Evolutionary conservation across 208 protist species (phyloP).

Genomic region (Trypanosoma platydactyli): DNA sequence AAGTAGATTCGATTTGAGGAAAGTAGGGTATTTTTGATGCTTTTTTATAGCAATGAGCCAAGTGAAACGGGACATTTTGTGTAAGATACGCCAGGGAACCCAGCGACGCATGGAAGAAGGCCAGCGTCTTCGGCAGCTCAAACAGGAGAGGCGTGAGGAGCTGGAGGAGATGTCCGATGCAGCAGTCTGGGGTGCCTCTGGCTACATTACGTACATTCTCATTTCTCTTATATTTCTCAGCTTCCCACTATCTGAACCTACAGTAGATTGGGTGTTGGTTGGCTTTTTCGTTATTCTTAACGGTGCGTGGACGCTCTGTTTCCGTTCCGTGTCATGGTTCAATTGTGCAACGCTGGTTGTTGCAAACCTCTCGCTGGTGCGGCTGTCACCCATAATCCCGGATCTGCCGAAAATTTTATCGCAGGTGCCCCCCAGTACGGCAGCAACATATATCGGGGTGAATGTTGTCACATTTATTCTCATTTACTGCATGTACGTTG

Average conservation of each 20-base stretch:
- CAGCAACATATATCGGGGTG: conserved; percentile 34
- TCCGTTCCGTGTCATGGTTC: conserved; percentile 61
- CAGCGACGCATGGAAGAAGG: conserved; percentile 54
- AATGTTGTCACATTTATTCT: conserved; percentile 35
- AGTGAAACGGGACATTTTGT: conserved; percentile 40
- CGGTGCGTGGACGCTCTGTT: conserved; percentile 37
- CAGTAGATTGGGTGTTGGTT: conserved; percentile 78
- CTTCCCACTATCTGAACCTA: conserved; percentile 72
- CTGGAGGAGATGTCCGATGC: conserved; percentile 30
- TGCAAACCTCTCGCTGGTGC: conserved; percentile 61
- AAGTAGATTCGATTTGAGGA: too few relatives aligned
- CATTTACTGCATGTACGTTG: conserved; percentile 64
- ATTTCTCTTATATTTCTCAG: conserved; percentile 79
- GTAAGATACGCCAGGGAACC: conserved; percentile 63
- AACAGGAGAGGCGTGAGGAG: conserved; percentile 55
- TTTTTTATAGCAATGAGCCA: conserved; percentile 10
- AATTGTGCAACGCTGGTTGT: conserved; percentile 46
- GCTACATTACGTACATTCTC: conserved; percentile 69
- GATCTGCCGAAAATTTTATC: conserved; percentile 45
- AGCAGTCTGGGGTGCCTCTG: conserved; percentile 20
- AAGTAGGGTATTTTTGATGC: background rate
- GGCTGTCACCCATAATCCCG: conserved; percentile 54
- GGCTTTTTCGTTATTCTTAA: conserved; percentile 56
- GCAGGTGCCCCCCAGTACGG: conserved; percentile 25
- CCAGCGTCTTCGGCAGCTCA: conserved; percentile 58